phyloP scores from a whole-genome alignment of 208 protist genomes.

The Histomonas meleagridis region DNA sequence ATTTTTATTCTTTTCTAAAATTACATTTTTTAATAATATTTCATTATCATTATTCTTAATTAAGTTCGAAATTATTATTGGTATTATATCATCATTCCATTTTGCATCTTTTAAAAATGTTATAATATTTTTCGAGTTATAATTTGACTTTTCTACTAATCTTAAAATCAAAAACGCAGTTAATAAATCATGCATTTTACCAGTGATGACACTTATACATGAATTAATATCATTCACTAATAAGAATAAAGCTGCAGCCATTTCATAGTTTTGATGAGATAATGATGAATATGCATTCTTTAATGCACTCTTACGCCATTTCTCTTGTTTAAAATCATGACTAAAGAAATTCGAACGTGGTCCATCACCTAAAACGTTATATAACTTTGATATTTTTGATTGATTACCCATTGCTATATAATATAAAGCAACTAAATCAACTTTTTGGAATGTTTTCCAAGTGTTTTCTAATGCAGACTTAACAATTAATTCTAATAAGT shows the following conservation, averaged over 20 bases:
- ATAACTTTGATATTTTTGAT: not conserved
- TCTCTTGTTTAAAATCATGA: not conserved
- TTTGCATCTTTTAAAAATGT: not conserved
- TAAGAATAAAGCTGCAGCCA: constrained; percentile 3
- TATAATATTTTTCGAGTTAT: not conserved
- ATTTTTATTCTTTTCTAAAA: not conserved
- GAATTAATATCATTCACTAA: not conserved
- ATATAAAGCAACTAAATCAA: not conserved
- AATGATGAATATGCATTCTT: constrained; percentile 9
- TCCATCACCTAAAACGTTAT: not conserved
- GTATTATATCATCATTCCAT: not conserved
- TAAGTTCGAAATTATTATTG: not conserved
- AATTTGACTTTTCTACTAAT: not conserved
- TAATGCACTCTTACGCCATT: not conserved
- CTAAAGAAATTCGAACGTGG: not conserved
- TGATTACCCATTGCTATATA: not conserved
- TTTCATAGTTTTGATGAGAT: not conserved
- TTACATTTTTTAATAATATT: not conserved
- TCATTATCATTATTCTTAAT: too few species aligned
- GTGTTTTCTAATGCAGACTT: not conserved
- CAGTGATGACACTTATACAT: not conserved
- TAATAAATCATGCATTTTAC: not conserved
- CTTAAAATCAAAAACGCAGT: not conserved
- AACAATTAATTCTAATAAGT: not conserved
- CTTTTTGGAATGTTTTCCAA: not conserved